phyloP scores from a whole-genome alignment of 2,329 filamentous ascomycete species.

The Sphaerulina musiva region DNA sequence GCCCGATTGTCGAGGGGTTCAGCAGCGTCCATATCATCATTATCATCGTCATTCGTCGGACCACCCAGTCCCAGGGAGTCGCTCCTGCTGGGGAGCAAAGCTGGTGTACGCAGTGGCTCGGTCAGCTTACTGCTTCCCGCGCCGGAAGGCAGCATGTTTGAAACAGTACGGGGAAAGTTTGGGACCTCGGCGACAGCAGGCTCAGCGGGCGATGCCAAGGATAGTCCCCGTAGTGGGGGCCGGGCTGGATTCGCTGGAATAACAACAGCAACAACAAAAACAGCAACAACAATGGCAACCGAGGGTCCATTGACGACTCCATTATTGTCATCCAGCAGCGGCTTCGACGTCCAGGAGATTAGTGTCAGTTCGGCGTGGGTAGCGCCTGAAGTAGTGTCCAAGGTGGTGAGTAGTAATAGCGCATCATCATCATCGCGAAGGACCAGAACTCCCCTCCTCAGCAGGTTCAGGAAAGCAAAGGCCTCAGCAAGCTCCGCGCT shows the following conservation, averaged over 20 bases:
- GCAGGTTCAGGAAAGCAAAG: conserved; percentile 22
- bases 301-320: background rate
- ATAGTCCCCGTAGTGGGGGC: background rate
- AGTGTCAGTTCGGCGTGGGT: conserved; percentile 22
- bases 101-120: conserved; percentile 3
- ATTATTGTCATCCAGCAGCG: background rate
- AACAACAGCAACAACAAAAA: background rate
- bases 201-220: background rate
- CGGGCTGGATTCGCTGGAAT: background rate
- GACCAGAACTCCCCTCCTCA: conserved; percentile 15
- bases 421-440: conserved; percentile 11
- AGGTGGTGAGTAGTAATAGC: conserved; percentile 6
- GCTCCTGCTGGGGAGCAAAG: conserved; percentile 2
- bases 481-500: conserved; percentile 24
- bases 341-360: conserved; percentile 23
- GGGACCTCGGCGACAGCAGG: too few species aligned
- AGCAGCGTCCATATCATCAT: conserved; percentile 7
- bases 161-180: conserved; percentile 9
- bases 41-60: background rate
- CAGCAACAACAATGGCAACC: background rate
- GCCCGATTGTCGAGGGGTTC: conserved; percentile 24
- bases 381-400: conserved; percentile 12
- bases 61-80: conserved; percentile 11
- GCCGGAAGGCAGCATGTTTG: conserved; percentile 21
- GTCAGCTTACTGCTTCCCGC: conserved; percentile 16